These are phyloP conservation scores for Kluyveromyces wickerhamii DNA, from an alignment of 805 yeast species.

Conservation along the genomic window DNA sequence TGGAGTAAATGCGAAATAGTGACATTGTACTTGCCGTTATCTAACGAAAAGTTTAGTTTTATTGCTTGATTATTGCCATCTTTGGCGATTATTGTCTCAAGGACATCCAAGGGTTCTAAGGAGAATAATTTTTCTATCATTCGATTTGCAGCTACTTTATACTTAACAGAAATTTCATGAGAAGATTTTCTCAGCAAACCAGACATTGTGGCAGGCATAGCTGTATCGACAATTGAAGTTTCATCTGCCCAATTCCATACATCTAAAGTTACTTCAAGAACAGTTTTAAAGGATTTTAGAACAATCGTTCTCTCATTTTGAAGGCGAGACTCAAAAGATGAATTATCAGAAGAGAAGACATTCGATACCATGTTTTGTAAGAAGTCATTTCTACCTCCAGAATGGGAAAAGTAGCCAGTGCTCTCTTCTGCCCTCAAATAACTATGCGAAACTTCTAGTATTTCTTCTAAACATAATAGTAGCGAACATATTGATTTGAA, in stretches of 20 bases:
- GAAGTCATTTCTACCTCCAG: constrained; percentile 22
- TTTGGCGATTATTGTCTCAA: constrained; percentile 52
- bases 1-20: constrained; percentile 63
- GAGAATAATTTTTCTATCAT: constrained; percentile 56
- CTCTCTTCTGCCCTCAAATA: constrained; percentile 35
- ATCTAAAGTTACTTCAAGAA: constrained; percentile 44
- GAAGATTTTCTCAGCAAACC: constrained; percentile 29
- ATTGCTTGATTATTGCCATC: constrained; percentile 20
- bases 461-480: constrained; percentile 56
- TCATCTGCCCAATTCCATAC: constrained; percentile 58
- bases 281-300: constrained; percentile 55
- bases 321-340: constrained; percentile 35
- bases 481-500: constrained; percentile 39
- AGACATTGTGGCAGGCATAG: constrained; percentile 5
- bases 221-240: constrained; percentile 8
- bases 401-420: constrained; percentile 16
- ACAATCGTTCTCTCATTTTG: constrained; percentile 43
- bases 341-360: constrained; percentile 25
- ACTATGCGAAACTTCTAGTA: constrained; percentile 52
- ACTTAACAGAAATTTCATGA: constrained; percentile 44
- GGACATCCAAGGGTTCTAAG: constrained; percentile 63
- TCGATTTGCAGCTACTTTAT: constrained; percentile 62
- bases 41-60: constrained; percentile 54
- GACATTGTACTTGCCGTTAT: constrained; percentile 71
- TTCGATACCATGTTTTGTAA: constrained; percentile 29